Conservation (phyloP, 2,329 filamentous ascomycete species). For the Geosmithia flava region DNA sequence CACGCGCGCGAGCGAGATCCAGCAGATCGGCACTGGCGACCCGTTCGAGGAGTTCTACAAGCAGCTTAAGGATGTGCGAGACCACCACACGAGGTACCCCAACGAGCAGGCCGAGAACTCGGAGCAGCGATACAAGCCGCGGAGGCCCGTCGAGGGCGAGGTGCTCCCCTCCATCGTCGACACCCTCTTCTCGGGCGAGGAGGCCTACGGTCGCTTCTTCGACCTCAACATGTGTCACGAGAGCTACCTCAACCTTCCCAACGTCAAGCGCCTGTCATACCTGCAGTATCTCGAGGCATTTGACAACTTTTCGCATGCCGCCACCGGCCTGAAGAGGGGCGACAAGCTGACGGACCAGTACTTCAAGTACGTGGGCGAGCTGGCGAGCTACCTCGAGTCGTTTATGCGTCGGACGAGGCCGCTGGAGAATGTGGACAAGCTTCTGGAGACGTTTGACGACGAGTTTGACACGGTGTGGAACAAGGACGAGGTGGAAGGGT, state of each 20-base stretch:
- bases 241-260: constrained; percentile 77
- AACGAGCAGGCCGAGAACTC: constrained; percentile 93
- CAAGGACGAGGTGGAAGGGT: constrained; percentile 66
- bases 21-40: constrained; percentile 72
- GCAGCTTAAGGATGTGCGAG: constrained; percentile 67
- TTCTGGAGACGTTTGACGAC: constrained; percentile 63
- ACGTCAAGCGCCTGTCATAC: constrained; percentile 75
- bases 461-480: constrained; percentile 82
- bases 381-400: constrained; percentile 73
- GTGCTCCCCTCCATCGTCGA: constrained; percentile 61
- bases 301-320: constrained; percentile 68
- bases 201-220: constrained; percentile 84
- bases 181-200: constrained; percentile 89
- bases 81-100: constrained; percentile 82
- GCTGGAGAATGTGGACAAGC: constrained; percentile 71
- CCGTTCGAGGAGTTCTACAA: constrained; percentile 87
- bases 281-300: constrained; percentile 88
- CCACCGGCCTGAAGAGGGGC: constrained; percentile 59
- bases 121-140: constrained; percentile 75
- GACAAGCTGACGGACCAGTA: constrained; percentile 91
- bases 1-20: constrained; percentile 64
- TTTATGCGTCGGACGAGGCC: constrained; percentile 80
- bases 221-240: constrained; percentile 80
- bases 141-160: constrained; percentile 51
- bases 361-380: constrained; percentile 72